A percentile compares a stretch with the other conserved stretches of the same genome.
Conservation (phyloP, 1,139 yeast species). For the Kluyveromyces sp. region DNA sequence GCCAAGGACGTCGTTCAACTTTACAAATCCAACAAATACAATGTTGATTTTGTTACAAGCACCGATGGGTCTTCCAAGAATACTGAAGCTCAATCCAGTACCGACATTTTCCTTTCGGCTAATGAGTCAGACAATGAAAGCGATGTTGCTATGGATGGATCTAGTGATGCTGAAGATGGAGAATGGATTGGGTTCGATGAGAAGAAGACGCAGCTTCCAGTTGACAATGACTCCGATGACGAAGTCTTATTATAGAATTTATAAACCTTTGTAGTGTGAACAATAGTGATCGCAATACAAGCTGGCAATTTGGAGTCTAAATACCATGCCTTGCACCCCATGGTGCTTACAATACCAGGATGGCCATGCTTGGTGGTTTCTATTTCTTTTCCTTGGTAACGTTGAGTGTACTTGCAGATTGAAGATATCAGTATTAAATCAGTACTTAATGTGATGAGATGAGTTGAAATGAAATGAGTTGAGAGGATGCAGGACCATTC, state of each 20-base stretch:
- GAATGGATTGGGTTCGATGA: slow-evolving; percentile 30
- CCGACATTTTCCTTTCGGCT: slow-evolving; percentile 16
- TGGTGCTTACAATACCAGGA: background rate
- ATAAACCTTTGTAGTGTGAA: background rate
- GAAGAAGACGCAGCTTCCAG: slow-evolving; percentile 19
- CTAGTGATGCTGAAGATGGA: slow-evolving; percentile 23
- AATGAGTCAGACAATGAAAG: slow-evolving; percentile 14
- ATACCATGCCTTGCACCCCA: background rate
- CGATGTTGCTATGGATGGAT: slow-evolving; percentile 12
- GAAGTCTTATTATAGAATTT: slow-evolving; percentile 8
- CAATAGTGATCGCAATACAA: too few relatives aligned
- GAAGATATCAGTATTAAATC: too few relatives aligned
- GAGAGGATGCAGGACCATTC: too few relatives aligned
- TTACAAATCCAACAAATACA: slow-evolving; percentile 49
- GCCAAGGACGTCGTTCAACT: slow-evolving; percentile 65
- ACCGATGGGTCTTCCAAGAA: slow-evolving; percentile 27
- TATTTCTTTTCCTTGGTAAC: too few relatives aligned
- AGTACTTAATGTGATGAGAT: too few relatives aligned
- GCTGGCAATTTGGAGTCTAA: background rate
- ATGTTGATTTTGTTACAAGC: slow-evolving; percentile 39
- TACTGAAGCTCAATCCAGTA: slow-evolving; percentile 23
- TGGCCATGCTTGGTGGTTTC: too few relatives aligned
- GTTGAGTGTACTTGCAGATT: too few relatives aligned
- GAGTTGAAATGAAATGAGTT: too few relatives aligned
- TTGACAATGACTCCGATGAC: slow-evolving; percentile 17